These are phyloP conservation scores for Saturnispora dispora DNA, from an alignment of 805 yeast species.

Conservation along the genomic window DNA sequence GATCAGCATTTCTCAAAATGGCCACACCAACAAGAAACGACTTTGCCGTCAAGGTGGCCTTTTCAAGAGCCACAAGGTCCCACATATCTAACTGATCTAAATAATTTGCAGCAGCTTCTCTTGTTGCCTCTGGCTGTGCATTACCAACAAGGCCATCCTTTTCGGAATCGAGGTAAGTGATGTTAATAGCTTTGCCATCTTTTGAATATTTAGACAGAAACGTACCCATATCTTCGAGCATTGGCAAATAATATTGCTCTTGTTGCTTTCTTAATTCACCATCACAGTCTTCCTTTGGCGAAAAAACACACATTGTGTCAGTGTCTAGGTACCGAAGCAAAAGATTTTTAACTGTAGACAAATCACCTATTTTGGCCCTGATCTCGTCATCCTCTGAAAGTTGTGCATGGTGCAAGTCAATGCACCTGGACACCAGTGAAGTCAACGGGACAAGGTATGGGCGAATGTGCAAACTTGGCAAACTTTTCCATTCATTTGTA, in stretches of 20 bases:
- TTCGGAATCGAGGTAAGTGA: conserved; percentile 71
- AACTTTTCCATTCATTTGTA: conserved; percentile 78
- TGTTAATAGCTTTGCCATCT: conserved; percentile 25
- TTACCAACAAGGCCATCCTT: conserved; percentile 75
- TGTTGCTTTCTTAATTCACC: conserved; percentile 78
- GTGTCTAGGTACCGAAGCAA: conserved; percentile 84
- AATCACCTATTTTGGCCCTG: conserved; percentile 52
- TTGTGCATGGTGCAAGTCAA: conserved; percentile 52
- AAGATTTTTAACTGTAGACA: conserved; percentile 46
- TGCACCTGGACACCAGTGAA: conserved; percentile 75
- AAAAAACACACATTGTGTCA: conserved; percentile 81
- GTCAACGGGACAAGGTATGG: conserved; percentile 81
- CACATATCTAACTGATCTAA: conserved; percentile 53
- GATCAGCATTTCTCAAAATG: conserved; percentile 40
- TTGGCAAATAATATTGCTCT: conserved; percentile 64
- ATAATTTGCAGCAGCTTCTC: conserved; percentile 55
- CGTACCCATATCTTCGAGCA: conserved; percentile 57
- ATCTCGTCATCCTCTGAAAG: conserved; percentile 35
- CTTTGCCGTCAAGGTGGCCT: conserved; percentile 77
- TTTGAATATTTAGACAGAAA: conserved; percentile 39
- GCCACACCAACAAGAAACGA: conserved; percentile 78
- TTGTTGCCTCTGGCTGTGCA: conserved; percentile 52
- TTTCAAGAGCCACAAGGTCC: conserved; percentile 83
- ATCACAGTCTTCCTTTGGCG: conserved; percentile 73
- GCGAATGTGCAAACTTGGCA: conserved; percentile 59